Evolutionary conservation across 371 early-diverging fungal species (phyloP), one percentile per base, ranked within the genome.

Genomic region (Lichtheimia ornata): DNA sequence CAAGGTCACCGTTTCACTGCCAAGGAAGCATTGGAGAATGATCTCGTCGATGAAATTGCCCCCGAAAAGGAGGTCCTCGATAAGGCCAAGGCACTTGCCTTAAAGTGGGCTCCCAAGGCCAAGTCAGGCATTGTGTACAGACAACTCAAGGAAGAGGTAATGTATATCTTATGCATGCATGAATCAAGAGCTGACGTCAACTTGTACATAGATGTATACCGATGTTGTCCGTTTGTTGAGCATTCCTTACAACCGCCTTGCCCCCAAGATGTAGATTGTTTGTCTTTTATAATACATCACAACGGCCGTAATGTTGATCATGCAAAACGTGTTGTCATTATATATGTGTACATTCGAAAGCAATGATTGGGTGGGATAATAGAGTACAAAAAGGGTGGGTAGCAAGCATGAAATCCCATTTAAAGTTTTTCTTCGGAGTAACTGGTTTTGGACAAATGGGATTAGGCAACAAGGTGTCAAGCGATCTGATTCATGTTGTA

Each of bases 1-100:
- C 83, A 85, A 56, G 93, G 85, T 43, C 84, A 84, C 27, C 76
- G 89, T 13, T 90, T 87, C 70, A 74, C 67, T 49, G 88, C 85
- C 12, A 63, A 81, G 55, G 83, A 90, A 42, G 89, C 91, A 0
- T 65, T 91, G 18, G 82, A 84, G 4, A 59, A 69, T 9, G 76
- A 84, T 14, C 55, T 93, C 41, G 88, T 92, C 6, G 91, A 93
- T 61, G 69, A 63, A 4, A 80, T 86, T 35, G 62, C 69, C 41
- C 66, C 81, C 42, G 65, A 79, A 59, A 66, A 76, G 30, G 62
- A 84, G 44, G 83, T 88, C 1, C 42, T 83, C 9, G 64, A 70
- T 28, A 74, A 78, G 12, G 88, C 88, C 7, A 80, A 82, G 61
- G 74, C 77, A 35, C 65, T 89, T 45, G 91, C 88, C 12, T 59